Evolutionary conservation across 352 stramenopile genomes (phyloP).

Genomic region (Pythium diclinum): DNA sequence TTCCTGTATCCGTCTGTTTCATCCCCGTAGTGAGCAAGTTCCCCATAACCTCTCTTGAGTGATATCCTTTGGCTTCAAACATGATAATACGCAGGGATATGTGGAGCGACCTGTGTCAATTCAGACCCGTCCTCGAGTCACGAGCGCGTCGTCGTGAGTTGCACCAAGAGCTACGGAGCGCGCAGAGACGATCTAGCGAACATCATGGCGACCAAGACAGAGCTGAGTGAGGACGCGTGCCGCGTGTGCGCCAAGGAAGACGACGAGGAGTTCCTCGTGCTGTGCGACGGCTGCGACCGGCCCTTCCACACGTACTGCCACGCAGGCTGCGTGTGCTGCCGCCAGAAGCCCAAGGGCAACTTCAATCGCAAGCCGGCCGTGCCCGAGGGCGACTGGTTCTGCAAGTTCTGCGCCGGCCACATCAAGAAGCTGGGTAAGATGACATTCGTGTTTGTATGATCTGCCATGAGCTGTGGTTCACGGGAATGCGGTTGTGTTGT

Average conservation of each 20-base stretch:
- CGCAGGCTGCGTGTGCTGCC: conserved; percentile 73
- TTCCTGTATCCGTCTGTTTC: conserved; percentile 28
- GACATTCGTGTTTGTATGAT: not conserved
- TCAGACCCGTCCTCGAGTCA: conserved; percentile 10
- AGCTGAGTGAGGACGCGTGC: conserved; percentile 67
- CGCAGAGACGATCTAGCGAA: conserved; percentile 26
- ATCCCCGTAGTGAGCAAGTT: conserved; percentile 18
- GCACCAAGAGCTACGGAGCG: not conserved
- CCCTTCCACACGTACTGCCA: conserved; percentile 76
- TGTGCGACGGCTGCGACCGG: conserved; percentile 78
- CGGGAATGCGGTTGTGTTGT: not conserved
- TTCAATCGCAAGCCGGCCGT: conserved; percentile 73
- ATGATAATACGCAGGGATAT: not conserved
- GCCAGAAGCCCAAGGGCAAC: conserved; percentile 71
- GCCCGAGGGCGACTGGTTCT: conserved; percentile 83
- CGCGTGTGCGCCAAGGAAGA: conserved; percentile 76
- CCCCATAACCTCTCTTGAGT: conserved; percentile 14
- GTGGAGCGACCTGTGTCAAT: conserved; percentile 4
- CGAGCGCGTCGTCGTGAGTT: not conserved
- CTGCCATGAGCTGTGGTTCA: not conserved
- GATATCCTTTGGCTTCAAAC: conserved; percentile 11
- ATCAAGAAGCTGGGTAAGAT: conserved; percentile 44
- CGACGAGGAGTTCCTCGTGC: conserved; percentile 72
- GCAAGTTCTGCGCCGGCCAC: conserved; percentile 78
- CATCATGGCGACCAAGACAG: conserved; percentile 15